A percentile compares a stretch with the other conserved stretches of the same genome.
Evolutionary conservation across 371 early-diverging fungal species (phyloP).

Genomic region (Mortierella sp.): DNA sequence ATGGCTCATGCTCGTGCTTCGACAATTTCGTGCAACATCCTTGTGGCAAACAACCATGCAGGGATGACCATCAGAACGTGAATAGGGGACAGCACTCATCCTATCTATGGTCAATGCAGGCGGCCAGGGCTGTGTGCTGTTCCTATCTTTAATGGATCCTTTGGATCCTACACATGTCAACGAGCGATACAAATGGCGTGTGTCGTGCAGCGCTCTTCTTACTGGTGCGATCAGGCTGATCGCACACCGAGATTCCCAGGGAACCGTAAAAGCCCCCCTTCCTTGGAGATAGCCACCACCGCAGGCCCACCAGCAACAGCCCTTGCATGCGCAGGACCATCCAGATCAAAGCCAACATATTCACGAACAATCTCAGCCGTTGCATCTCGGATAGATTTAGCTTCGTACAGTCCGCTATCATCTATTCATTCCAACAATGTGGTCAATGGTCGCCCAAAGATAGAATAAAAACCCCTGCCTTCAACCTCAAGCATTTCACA

Average conservation of each 20-base stretch:
- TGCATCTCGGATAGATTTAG: conserved; percentile 3
- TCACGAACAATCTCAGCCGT: conserved; percentile 33
- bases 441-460: not conserved
- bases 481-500: too few relatives aligned
- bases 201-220: not conserved
- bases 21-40: too few relatives aligned
- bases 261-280: conserved; percentile 39
- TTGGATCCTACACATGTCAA: not conserved
- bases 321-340: conserved; percentile 44
- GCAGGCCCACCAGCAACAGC: conserved; percentile 38
- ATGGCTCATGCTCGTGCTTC: too few relatives aligned
- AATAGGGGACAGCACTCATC: too few relatives aligned
- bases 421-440: conserved; percentile 15
- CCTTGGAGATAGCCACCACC: conserved; percentile 29
- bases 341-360: conserved; percentile 54
- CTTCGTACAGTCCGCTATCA: conserved; percentile 50
- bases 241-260: conserved; percentile 20
- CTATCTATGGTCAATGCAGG: too few relatives aligned
- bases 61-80: too few relatives aligned
- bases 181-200: not conserved
- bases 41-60: too few relatives aligned
- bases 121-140: too few relatives aligned
- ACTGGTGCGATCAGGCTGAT: not conserved
- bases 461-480: not conserved
- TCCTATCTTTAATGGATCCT: too few relatives aligned